phyloP scores from a whole-genome alignment of 345 rosid species.

The Citrus cavaleriei region DNA sequence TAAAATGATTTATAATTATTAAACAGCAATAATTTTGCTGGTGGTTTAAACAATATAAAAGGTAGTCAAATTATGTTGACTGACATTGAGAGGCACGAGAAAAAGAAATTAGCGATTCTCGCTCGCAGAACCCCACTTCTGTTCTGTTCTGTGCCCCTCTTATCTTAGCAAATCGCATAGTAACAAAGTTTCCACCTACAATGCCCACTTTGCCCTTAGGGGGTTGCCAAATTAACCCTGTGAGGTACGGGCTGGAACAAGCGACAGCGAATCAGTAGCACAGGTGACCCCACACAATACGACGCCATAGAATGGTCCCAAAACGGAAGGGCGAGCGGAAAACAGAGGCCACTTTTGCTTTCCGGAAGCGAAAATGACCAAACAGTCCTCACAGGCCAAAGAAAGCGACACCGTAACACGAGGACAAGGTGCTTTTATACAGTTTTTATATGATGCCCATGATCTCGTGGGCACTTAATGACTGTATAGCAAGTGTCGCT shows the following conservation, averaged over 20 bases:
- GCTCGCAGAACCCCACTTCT: slow-evolving; percentile 5
- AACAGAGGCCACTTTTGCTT: background rate
- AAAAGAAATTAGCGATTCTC: slow-evolving; percentile 17
- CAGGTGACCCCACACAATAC: background rate
- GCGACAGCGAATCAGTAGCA: background rate
- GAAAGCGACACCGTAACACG: slow-evolving; percentile 7
- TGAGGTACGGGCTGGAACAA: background rate
- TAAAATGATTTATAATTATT: slow-evolving; percentile 42
- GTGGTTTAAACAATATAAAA: slow-evolving; percentile 11
- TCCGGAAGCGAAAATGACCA: slow-evolving; percentile 7
- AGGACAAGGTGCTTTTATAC: background rate
- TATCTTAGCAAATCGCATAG: background rate
- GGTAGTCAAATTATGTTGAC: slow-evolving; percentile 46
- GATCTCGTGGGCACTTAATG: background rate
- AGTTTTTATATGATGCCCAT: background rate
- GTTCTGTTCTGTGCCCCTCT: background rate
- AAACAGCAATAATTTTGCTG: slow-evolving; percentile 42
- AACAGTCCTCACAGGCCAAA: slow-evolving; percentile 6
- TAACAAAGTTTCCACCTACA: background rate
- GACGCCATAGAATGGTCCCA: slow-evolving; percentile 5
- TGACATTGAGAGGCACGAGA: slow-evolving; percentile 30
- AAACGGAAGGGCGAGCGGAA: background rate
- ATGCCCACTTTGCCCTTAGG: background rate
- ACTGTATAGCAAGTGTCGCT: slow-evolving; percentile 11
- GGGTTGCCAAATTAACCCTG: background rate